Evolutionary conservation across 805 yeast genomes (phyloP).

Genomic region (Kodamaea neixiangensis): DNA sequence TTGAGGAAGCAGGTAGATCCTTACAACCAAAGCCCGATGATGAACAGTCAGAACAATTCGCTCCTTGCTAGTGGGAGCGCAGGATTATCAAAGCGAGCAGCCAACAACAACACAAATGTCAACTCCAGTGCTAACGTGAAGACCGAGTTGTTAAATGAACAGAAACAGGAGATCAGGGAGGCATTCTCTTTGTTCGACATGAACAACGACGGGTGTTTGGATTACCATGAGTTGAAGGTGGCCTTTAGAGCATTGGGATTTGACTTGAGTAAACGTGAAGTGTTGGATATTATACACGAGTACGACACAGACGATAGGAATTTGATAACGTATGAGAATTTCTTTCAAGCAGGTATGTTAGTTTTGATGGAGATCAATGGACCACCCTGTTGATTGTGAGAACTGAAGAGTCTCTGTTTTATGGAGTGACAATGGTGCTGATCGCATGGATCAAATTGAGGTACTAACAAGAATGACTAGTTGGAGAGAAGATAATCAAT

Average conservation of each 20-base stretch:
- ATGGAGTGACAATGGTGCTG: not conserved
- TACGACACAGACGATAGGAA: conserved; percentile 77
- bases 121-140: conserved; percentile 33
- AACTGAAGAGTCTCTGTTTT: too few species aligned
- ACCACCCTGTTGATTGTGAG: too few species aligned
- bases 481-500: conserved; percentile 78
- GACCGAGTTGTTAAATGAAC: conserved; percentile 77
- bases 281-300: conserved; percentile 73
- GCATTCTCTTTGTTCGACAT: conserved; percentile 90
- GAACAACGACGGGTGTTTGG: conserved; percentile 87
- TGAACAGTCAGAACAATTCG: conserved; percentile 5
- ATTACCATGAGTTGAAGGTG: conserved; percentile 90
- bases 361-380: too few species aligned
- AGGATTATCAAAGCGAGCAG: conserved; percentile 6
- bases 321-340: conserved; percentile 77
- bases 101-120: conserved; percentile 1
- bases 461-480: conserved; percentile 36
- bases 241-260: conserved; percentile 94
- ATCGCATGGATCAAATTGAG: not conserved
- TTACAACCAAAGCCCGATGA: conserved; percentile 7
- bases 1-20: conserved; percentile 9
- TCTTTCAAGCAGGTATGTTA: conserved; percentile 68
- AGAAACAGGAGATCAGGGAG: conserved; percentile 86
- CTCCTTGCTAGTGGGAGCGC: conserved; percentile 1
- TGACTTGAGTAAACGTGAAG: conserved; percentile 73